These are phyloP conservation scores for Dictyostelium intermedium DNA, from an alignment of 78 protist genomes.

Conservation along the genomic window DNA sequence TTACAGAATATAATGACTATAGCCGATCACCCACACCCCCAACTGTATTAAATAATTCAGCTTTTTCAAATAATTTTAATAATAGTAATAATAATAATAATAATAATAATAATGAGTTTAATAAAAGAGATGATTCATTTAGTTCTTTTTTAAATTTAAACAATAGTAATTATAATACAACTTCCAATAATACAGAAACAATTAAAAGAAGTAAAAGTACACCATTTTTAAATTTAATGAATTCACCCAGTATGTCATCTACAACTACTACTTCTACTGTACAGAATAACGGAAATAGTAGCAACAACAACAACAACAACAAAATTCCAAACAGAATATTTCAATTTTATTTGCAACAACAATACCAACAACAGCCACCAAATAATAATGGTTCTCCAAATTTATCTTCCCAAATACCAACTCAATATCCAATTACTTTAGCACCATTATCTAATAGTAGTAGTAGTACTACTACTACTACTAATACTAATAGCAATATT, in stretches of 20 bases:
- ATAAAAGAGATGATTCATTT: not conserved
- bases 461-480: not conserved
- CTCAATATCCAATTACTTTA: not conserved
- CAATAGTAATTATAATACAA: not conserved
- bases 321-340: slow-evolving; percentile 2
- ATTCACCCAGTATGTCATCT: not conserved
- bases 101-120: not conserved
- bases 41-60: not conserved
- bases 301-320: slow-evolving; percentile 4
- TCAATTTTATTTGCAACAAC: slow-evolving; percentile 14
- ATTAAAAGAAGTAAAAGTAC: slow-evolving; percentile 37
- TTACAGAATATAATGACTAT: not conserved
- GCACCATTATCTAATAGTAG: not conserved
- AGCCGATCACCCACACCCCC: not conserved
- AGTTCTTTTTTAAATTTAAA: not conserved
- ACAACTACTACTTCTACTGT: not conserved
- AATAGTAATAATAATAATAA: not conserved
- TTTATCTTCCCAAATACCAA: not conserved
- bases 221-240: slow-evolving; percentile 24
- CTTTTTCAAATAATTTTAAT: not conserved
- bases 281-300: not conserved
- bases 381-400: not conserved
- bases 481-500: not conserved
- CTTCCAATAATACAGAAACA: not conserved
- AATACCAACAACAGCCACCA: not conserved